A percentile compares a stretch with the other conserved stretches of the same genome.
phyloP scores from a whole-genome alignment of 2,329 filamentous ascomycete species.

The Stachybotrys chartarum region DNA sequence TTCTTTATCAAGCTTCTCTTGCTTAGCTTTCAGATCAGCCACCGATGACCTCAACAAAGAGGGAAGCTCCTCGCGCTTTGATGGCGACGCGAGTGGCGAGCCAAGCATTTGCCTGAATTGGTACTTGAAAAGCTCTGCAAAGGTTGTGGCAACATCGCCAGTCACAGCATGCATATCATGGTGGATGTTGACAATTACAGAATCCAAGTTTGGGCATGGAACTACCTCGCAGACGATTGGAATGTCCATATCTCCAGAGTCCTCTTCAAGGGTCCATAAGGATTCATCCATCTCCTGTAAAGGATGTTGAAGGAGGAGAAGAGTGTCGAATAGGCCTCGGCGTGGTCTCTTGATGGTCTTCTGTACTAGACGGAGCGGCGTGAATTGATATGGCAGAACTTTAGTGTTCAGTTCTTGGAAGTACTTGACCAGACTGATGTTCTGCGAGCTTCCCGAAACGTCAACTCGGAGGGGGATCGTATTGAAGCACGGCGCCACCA shows the following conservation, averaged over 20 bases:
- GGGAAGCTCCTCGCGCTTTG: conserved; percentile 14
- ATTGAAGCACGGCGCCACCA: conserved; percentile 91
- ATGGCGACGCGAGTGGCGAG: conserved; percentile 17
- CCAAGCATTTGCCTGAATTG: conserved; percentile 16
- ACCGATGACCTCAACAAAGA: conserved; percentile 9
- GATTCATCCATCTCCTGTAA: conserved; percentile 44
- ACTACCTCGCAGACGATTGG: conserved; percentile 71
- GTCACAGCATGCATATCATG: conserved; percentile 41
- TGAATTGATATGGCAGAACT: conserved; percentile 63
- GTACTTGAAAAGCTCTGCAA: conserved; percentile 23
- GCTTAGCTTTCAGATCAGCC: conserved; percentile 10
- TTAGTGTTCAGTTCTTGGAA: conserved; percentile 57
- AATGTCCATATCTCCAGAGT: conserved; percentile 61
- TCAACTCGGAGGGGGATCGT: conserved; percentile 66
- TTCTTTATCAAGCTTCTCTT: conserved; percentile 9
- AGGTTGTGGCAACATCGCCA: conserved; percentile 14
- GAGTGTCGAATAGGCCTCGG: conserved; percentile 65
- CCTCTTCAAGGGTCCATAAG: conserved; percentile 50
- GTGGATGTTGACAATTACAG: conserved; percentile 54
- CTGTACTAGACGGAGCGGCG: conserved; percentile 67
- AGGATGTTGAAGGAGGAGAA: conserved; percentile 71
- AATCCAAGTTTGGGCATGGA: conserved; percentile 45
- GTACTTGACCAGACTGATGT: conserved; percentile 48
- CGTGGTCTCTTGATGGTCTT: conserved; percentile 32
- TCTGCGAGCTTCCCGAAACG: conserved; percentile 38